Percentiles rank a stretch among this genome's conserved stretches.
phyloP scores from a whole-genome alignment of 805 yeast genomes.

The Pichia eremophila region DNA sequence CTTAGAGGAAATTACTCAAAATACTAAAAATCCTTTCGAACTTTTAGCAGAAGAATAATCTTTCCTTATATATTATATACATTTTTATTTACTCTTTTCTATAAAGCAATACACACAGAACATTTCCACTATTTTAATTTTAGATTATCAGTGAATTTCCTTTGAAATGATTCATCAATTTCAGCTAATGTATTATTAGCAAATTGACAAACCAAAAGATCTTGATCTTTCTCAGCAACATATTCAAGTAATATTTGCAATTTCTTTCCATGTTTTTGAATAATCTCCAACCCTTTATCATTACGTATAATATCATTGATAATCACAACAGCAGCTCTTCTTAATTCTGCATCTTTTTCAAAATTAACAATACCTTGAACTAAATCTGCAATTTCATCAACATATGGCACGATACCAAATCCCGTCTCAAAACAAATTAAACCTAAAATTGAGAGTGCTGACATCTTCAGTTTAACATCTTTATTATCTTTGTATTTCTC shows the following conservation, averaged over 20 bases:
- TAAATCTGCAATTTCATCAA: constrained; percentile 62
- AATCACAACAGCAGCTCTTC: constrained; percentile 68
- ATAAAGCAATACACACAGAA: background rate
- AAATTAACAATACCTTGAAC: constrained; percentile 62
- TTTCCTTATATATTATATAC: background rate
- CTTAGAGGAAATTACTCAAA: background rate
- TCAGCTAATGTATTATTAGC: constrained; percentile 31
- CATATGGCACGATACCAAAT: constrained; percentile 39
- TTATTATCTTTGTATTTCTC: constrained; percentile 4
- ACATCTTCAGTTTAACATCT: constrained; percentile 67
- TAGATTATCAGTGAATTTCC: constrained; percentile 1
- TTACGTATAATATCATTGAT: constrained; percentile 49
- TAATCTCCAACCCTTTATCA: constrained; percentile 35
- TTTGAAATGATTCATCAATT: constrained; percentile 21
- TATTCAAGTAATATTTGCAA: constrained; percentile 36
- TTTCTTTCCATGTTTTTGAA: constrained; percentile 37
- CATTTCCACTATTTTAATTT: background rate
- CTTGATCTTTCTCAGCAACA: constrained; percentile 39
- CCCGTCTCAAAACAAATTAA: constrained; percentile 38
- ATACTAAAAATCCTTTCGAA: constrained; percentile 19
- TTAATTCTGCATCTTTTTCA: constrained; percentile 42
- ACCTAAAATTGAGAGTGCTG: constrained; percentile 83
- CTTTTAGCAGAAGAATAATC: background rate
- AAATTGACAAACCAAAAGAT: constrained; percentile 52
- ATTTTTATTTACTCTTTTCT: background rate